Percentiles rank a stretch among this genome's conserved stretches.
Evolutionary conservation across 345 rosid species (phyloP).

Genomic region (Salix koriyanagi): DNA sequence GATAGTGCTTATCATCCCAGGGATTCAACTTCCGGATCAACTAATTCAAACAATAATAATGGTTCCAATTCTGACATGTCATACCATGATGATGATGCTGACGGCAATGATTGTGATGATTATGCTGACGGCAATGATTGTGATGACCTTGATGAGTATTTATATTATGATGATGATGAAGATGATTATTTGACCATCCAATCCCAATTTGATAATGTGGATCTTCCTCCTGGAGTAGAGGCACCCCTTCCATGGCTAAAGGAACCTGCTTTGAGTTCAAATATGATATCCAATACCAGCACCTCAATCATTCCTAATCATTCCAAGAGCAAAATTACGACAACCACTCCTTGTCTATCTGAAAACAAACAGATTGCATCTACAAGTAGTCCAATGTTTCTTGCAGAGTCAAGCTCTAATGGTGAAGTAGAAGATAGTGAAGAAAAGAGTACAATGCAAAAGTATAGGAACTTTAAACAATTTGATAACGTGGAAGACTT

Average conservation of each 20-base stretch:
- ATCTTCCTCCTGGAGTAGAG: conserved; percentile 58
- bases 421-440: conserved; percentile 18
- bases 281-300: conserved; percentile 6
- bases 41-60: conserved; percentile 18
- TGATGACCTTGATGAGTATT: conserved; percentile 24
- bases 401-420: conserved; percentile 24
- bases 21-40: conserved; percentile 30
- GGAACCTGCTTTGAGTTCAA: conserved; percentile 21
- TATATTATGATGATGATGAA: conserved; percentile 36
- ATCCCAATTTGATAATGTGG: conserved; percentile 47
- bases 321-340: conserved; percentile 18
- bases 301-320: conserved; percentile 3
- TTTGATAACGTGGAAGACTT: conserved; percentile 53
- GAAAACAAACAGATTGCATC: conserved; percentile 20
- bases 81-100: conserved; percentile 24
- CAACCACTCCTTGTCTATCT: neutral
- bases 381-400: conserved; percentile 21
- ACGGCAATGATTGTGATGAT: conserved; percentile 1
- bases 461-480: conserved; percentile 30
- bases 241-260: conserved; percentile 44
- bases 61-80: conserved; percentile 35
- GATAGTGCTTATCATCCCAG: conserved; percentile 28
- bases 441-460: conserved; percentile 16
- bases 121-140: conserved; percentile 25
- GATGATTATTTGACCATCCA: conserved; percentile 38